Evolutionary conservation across 2,329 filamentous ascomycete genomes (phyloP), one percentile per base, ranked within the genome.

Genomic region (Grosmannia clavigera): DNA sequence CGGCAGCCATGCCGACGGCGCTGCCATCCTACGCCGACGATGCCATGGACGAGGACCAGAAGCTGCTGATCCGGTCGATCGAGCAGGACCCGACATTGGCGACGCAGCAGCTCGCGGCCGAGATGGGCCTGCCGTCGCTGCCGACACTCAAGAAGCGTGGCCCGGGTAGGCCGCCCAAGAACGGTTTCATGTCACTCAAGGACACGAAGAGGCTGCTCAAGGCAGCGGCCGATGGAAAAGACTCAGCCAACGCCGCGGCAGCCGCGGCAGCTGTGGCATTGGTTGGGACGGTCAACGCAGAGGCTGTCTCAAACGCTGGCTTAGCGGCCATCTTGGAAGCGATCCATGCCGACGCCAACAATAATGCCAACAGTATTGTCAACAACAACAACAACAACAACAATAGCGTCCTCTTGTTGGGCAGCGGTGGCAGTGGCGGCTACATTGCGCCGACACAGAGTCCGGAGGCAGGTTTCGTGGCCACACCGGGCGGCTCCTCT

Each of bases 81-180:
- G 56, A 58, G 27, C 29, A 38, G 27, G 56, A 60, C 9, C 25
- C 10, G 58, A 50, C 48, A 0, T 35, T n/a, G 22, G 33, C 22
- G n/a, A 22, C 25, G 58, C 52, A 2, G 55, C 58, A 2, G 55
- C 55, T 3, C 40, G 55, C 35, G 19, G 59, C 65, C 19, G 68
- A 56, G 7, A 46, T 38, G n/a, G 59, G 46, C 6, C 5, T 52
- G 10, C 2, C 27, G 68, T 72, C 75, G 10, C 71, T 71, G 6
- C 65, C 72, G 27, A 67, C 75, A 61, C 80, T 82, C 33, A 87
- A 83, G 72, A 85, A 87, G 64, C 84, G 88, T 65, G 88, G 88
- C 16, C 88, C 88, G 11, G 88, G 88, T n/a, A 77, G 88, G 58
- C 88, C 88, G 25, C 88, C 88, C 0, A 92, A 92, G 74, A 88